Evolutionary conservation across 306 rosid species (phyloP), one percentile per base, ranked within the genome.

Genomic region (Lathyrus sativus): DNA sequence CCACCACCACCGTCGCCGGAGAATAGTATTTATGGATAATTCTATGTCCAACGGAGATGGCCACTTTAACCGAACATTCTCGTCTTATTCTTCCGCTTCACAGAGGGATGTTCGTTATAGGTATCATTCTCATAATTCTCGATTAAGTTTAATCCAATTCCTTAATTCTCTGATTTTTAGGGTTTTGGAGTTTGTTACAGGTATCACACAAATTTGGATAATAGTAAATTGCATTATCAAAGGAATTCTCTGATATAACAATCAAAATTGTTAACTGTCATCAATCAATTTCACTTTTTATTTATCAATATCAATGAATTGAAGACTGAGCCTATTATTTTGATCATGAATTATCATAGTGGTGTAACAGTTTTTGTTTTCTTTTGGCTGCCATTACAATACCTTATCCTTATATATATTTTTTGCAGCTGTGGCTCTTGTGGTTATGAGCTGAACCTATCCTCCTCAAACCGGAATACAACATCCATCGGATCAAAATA

Each of bases 81-180:
- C 80, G 13, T 68, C 78, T 9, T 48, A 11, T 43, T 76, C 81
- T 63, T 82, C 85, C 62, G 42, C 84, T 46, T 86, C 98, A 53
- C 91, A 71, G 50, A 69, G 91, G 41, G 98, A 90, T 76, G 96
- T 92, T 70, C 74, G 75, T 83, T 92, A 92, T 87, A 90, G 98
- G 96, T 73, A 79, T 50, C 73, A 13, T 67, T 69, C 63, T 60
- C 7, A 4, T 8, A 15, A 65, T 13, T 4, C 17, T 12, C 7
- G 6, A 24, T 7, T 8, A 15, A 14, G 14, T 59, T 59, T 26
- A 39, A 50, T 70, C 31, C 35, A 53, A 61, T 26, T 56, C 10
- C 31, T 56, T 13, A 9, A 3, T 55, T 56, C 18, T 51, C 38
- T 62, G 3, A 63, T 62, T 49, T 49, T 26, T 39, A 15, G 11